These are phyloP conservation scores for Melanogaster broomeanus DNA, from an alignment of 768 basidiomycete genomes.

Conservation along the genomic window DNA sequence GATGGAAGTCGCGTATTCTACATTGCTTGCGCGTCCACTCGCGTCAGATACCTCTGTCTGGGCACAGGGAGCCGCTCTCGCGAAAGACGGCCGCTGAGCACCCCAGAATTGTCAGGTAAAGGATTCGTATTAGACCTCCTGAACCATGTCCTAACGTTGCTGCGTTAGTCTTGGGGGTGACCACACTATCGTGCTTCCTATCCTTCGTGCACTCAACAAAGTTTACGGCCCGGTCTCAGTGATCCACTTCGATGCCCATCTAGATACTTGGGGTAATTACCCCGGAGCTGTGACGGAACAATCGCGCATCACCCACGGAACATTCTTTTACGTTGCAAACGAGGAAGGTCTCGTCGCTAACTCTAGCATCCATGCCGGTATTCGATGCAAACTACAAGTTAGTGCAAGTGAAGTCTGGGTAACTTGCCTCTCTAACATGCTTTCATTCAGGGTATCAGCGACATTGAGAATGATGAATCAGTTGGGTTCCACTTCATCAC, in stretches of 20 bases:
- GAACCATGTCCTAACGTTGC: not conserved
- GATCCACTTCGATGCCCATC: slow-evolving; percentile 81
- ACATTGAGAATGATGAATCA: slow-evolving; percentile 62
- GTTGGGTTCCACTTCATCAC: slow-evolving; percentile 82
- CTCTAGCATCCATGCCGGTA: slow-evolving; percentile 80
- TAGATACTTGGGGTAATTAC: slow-evolving; percentile 58
- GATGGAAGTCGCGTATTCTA: slow-evolving; percentile 83
- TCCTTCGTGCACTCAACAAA: slow-evolving; percentile 75
- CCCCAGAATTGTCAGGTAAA: slow-evolving; percentile 70
- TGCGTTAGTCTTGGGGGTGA: slow-evolving; percentile 67
- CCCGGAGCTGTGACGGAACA: slow-evolving; percentile 50
- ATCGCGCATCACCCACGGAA: slow-evolving; percentile 79
- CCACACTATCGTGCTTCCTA: slow-evolving; percentile 86
- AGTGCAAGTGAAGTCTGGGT: slow-evolving; percentile 23
- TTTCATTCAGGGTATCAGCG: slow-evolving; percentile 17
- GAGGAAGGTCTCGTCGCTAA: slow-evolving; percentile 77
- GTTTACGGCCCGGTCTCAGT: slow-evolving; percentile 82
- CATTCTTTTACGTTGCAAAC: slow-evolving; percentile 80
- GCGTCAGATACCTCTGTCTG: slow-evolving; percentile 23
- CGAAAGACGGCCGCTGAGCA: slow-evolving; percentile 63
- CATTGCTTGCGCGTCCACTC: slow-evolving; percentile 62
- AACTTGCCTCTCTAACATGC: not conserved
- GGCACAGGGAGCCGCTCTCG: slow-evolving; percentile 35
- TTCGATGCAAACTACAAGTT: slow-evolving; percentile 72
- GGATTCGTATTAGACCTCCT: not conserved